Evolutionary conservation across 1,284 basidiomycete species (phyloP).

Genomic region (Polyporus tsugae): DNA sequence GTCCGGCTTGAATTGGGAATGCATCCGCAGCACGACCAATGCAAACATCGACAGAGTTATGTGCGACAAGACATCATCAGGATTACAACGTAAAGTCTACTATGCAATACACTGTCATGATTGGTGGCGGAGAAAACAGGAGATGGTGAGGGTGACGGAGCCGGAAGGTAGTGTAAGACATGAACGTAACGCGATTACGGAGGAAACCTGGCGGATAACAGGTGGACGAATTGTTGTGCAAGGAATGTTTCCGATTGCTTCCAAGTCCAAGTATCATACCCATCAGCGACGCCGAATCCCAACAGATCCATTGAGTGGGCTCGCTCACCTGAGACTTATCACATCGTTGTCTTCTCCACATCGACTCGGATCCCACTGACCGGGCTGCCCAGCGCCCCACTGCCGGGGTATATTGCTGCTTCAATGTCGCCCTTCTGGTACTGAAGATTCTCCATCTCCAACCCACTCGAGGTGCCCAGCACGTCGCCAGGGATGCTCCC

Average conservation of each 20-base stretch:
- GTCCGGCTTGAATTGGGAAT: background rate
- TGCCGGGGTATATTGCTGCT: conserved; percentile 42
- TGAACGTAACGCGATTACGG: conserved; percentile 27
- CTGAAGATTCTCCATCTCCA: conserved; percentile 60
- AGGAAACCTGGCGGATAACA: conserved; percentile 15
- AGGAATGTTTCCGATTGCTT: conserved; percentile 25
- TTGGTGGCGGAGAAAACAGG: conserved; percentile 7
- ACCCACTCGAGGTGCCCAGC: conserved; percentile 49
- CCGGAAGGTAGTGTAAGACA: conserved; percentile 21
- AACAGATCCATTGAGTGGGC: background rate
- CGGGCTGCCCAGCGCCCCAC: conserved; percentile 46
- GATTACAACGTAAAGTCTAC: conserved; percentile 21
- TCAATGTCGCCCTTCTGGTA: conserved; percentile 49
- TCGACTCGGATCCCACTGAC: conserved; percentile 68
- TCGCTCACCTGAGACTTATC: conserved; percentile 15
- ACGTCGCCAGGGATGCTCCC: conserved; percentile 60
- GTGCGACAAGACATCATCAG: conserved; percentile 18
- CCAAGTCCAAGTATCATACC: background rate
- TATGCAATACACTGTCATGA: conserved; percentile 32
- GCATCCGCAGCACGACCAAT: background rate
- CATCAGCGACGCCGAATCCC: background rate
- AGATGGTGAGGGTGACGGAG: conserved; percentile 14
- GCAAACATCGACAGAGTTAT: background rate
- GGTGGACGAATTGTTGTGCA: conserved; percentile 15
- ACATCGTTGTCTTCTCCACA: conserved; percentile 70